A percentile compares a stretch with the other conserved stretches of the same genome.
Conservation (phyloP, 2,329 filamentous ascomycete genomes). For the Penicillium sp. region DNA sequence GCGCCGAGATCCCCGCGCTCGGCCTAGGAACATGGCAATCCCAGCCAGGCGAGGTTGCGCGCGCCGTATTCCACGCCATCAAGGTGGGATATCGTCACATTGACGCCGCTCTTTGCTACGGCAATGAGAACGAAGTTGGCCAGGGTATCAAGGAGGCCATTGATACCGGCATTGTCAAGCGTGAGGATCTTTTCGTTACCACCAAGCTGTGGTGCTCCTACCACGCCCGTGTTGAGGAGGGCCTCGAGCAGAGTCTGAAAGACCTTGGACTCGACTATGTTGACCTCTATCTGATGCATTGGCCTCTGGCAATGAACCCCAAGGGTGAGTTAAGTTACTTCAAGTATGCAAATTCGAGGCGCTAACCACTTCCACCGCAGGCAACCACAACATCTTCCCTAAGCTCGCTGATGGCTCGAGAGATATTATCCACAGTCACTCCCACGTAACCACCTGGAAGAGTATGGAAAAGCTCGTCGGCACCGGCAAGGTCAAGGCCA, state of each 20-base stretch:
- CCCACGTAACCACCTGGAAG: constrained; percentile 75
- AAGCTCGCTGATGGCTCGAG: constrained; percentile 70
- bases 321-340: constrained; percentile 50
- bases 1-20: constrained; percentile 61
- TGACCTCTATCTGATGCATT: constrained; percentile 80
- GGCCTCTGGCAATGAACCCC: constrained; percentile 76
- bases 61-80: constrained; percentile 60
- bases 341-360: neutral
- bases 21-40: constrained; percentile 68
- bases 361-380: constrained; percentile 13
- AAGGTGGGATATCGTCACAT: constrained; percentile 43
- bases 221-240: constrained; percentile 66
- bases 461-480: constrained; percentile 60
- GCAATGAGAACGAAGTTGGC: constrained; percentile 76
- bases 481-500: constrained; percentile 55
- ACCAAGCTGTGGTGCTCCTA: constrained; percentile 85
- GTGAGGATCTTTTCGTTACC: constrained; percentile 78
- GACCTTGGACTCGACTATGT: constrained; percentile 75
- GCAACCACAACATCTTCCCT: constrained; percentile 58
- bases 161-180: constrained; percentile 64
- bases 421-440: constrained; percentile 67
- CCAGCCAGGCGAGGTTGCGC: constrained; percentile 56
- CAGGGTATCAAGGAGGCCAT: constrained; percentile 72
- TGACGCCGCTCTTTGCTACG: constrained; percentile 40
- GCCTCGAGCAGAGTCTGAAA: constrained; percentile 70